Base-by-base conservation (phyloP, 768 basidiomycete genomes). In the Sarcodon sp. region DNA sequence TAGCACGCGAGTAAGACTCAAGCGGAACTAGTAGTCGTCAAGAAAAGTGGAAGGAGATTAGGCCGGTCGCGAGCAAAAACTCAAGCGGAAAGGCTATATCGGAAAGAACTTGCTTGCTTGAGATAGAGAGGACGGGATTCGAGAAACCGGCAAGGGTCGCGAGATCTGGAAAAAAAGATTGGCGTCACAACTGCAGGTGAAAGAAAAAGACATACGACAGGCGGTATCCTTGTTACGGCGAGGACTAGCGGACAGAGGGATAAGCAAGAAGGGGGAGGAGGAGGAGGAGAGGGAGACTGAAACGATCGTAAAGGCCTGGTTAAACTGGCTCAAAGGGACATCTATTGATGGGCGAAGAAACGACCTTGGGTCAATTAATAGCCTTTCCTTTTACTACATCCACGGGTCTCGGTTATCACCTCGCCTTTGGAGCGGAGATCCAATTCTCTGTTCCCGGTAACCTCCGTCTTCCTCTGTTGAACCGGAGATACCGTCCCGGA, bases 91-190 rank as follows among this genome's bases (percentile, higher is more conserved):
- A 27, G 21, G 21, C 21, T 27, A 4, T 27, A 27, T 27, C 64
- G 67, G 64, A 59, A 64, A 56, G 61, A 59, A 64, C 60, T 61
- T 52, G 44, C 53, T 54, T 54, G 50, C 37, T 49, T 47, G 33
- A 49, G 52, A 47, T 46, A 50, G 54, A 49, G 12, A 43, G 50
- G 66, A 66, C 73, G 83, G 76, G 60, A 56, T 55, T 65, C 67
- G 65, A 72, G 83, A 75, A 69, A 80, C 83, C 84, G 83, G 73
- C 80, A 88, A 89, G 87, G 87, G 87, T 89, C 86, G 86, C 86
- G 86, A 89, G 87, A 76, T 77, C 82, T 87, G 59, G 36, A 34
- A 47, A 37, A 27, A 51, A 43, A 38, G 47, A 48, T 49, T 41
- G 50, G 51, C 31, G 31, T n/a, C 11, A 32, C 46, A 34, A 41